A percentile compares a stretch with the other conserved stretches of the same genome.
Conservation (phyloP, 768 basidiomycete genomes). For the Amanita pallidorosea region DNA sequence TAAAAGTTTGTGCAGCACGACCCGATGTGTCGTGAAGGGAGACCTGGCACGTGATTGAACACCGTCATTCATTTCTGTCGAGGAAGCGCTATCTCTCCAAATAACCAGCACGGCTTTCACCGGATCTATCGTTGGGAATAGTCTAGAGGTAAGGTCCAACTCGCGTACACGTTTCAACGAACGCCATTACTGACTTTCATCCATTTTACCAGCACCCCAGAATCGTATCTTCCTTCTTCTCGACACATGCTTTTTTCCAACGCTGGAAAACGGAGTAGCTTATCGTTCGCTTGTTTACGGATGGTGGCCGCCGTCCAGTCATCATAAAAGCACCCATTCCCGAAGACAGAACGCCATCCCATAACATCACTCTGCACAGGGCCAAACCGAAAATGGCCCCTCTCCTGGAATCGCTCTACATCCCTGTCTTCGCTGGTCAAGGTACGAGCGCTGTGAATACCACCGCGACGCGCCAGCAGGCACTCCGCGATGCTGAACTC, state of each 20-base stretch:
- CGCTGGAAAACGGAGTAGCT: constrained; percentile 6
- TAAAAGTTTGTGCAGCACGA: not conserved
- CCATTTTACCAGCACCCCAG: not conserved
- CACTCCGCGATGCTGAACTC: constrained; percentile 29
- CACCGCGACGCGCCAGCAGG: constrained; percentile 22
- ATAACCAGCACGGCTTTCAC: not conserved
- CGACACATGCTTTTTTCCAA: constrained; percentile 6
- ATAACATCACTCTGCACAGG: not conserved
- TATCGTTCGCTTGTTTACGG: not conserved
- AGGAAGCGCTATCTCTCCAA: not conserved
- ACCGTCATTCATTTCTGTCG: not conserved
- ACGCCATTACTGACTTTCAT: not conserved
- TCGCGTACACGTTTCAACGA: not conserved
- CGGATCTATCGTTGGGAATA: not conserved
- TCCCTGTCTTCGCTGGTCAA: constrained; percentile 52
- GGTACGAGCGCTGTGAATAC: constrained; percentile 28
- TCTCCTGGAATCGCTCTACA: not conserved
- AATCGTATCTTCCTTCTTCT: constrained; percentile 1
- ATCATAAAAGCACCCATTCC: not conserved
- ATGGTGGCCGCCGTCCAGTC: not conserved
- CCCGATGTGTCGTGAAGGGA: not conserved
- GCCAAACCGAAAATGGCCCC: not conserved
- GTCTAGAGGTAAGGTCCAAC: not conserved
- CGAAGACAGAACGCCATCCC: not conserved
- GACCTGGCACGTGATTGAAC: constrained; percentile 1